Base-by-base conservation (phyloP, 805 yeast genomes). In the Grigorovia yakushimaensis region DNA sequence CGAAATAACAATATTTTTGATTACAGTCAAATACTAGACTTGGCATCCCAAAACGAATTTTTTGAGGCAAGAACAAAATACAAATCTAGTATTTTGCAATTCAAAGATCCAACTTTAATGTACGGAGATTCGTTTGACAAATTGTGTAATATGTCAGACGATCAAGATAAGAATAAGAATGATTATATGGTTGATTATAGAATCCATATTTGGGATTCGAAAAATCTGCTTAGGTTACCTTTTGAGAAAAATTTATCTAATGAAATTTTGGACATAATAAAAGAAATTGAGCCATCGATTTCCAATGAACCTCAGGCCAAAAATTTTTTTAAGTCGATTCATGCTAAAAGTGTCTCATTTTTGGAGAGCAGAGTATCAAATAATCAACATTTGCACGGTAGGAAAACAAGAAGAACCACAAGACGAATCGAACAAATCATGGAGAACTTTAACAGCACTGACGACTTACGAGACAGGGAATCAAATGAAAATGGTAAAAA, bases 171-270 rank as follows among this genome's bases (percentile, higher is more conserved):
- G 30, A 51, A 51, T 19, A 47, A 52, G 17, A 42, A 51, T 43
- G 67, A 62, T 48, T 61, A 57, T 41, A 51, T 62, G 53, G 42
- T 55, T 20, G 67, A 62, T 46, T 58, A 60, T 41, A 57, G 54
- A 45, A 23, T 52, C 10, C 59, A 59, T 46, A 44, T 60, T 6
- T 42, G 41, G 6, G 63, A 60, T 43, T 41, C 44, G 2, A 27
- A 46, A 15, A 50, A 46, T 17, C 42, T 21, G 5, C 49, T 52
- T 19, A 44, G 49, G 23, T n/a, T 55, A 37, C 60, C 64, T 5
- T 61, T 46, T 42, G 67, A 62, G 27, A n/a, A 51, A 21, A 50
- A 57, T 41, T 44, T 61, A 13, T 50, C 57, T 11, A 24, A 24
- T 5, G 37, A 33, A 15, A 33, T 33, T n/a, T 33, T 15, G 7